Conservation (phyloP, 164 flowering plant species). For the Chimonanthus praecox region DNA sequence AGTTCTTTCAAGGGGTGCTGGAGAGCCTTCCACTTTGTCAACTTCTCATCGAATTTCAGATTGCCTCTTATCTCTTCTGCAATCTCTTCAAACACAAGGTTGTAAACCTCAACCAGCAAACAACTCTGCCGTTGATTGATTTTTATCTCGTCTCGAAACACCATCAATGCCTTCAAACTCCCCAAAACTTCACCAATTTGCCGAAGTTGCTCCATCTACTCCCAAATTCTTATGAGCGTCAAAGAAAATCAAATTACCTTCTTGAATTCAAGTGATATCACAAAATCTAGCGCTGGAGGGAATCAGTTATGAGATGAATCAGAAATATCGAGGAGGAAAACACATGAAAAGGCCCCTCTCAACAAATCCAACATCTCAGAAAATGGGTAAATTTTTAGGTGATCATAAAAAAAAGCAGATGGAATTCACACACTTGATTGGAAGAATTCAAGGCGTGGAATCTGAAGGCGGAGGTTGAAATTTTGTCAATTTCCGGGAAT, state of each 20-base stretch:
- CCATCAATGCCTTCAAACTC: conserved; percentile 74
- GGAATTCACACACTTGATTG: background rate
- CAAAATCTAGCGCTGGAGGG: background rate
- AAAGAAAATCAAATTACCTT: background rate
- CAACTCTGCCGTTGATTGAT: conserved; percentile 66
- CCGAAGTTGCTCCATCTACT: conserved; percentile 71
- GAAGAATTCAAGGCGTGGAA: background rate
- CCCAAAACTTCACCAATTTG: conserved; percentile 84
- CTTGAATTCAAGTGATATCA: background rate
- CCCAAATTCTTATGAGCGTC: background rate
- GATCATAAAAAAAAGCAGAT: background rate
- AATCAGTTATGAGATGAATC: too few species aligned
- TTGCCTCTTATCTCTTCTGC: conserved; percentile 55
- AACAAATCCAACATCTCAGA: background rate
- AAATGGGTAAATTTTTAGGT: background rate
- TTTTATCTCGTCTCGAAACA: conserved; percentile 49
- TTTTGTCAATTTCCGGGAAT: too few species aligned
- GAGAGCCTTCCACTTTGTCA: conserved; percentile 72
- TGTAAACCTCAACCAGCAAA: conserved; percentile 52
- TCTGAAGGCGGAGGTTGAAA: background rate
- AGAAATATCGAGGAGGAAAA: too few species aligned
- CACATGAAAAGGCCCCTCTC: too few species aligned
- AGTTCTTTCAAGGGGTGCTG: conserved; percentile 77
- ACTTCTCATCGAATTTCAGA: conserved; percentile 60
- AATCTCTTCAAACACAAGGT: conserved; percentile 44